These are phyloP conservation scores for Linaria vulgaris DNA, from an alignment of 257 asterid species.

Conservation along the genomic window DNA sequence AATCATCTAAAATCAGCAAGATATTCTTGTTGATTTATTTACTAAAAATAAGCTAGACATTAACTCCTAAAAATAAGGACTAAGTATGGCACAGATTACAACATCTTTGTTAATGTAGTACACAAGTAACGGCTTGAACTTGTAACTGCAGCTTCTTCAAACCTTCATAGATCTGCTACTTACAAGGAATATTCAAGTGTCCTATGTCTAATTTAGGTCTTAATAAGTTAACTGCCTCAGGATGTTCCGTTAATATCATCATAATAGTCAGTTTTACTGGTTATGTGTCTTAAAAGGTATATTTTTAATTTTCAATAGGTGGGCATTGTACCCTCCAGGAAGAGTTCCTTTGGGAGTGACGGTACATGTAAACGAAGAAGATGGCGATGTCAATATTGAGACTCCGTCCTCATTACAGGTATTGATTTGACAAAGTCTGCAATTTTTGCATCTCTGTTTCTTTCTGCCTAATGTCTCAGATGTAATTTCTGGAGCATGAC, in stretches of 20 bases:
- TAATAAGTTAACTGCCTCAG: not conserved
- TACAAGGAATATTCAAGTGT: not conserved
- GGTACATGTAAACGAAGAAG: conserved; percentile 93
- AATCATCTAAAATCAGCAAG: too few relatives aligned
- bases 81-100: too few relatives aligned
- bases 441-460: conserved; percentile 10
- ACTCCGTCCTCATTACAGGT: conserved; percentile 95
- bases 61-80: too few relatives aligned
- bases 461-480: conserved; percentile 5
- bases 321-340: conserved; percentile 99
- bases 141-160: not conserved
- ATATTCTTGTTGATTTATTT: too few relatives aligned
- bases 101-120: not conserved
- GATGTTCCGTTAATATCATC: conserved; percentile 4
- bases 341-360: conserved; percentile 97
- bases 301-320: conserved; percentile 48
- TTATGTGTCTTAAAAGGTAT: conserved; percentile 17
- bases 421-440: conserved; percentile 26
- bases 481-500: conserved; percentile 17
- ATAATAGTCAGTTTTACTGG: conserved; percentile 19
- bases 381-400: conserved; percentile 93
- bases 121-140: not conserved
- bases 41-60: too few relatives aligned
- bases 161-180: not conserved
- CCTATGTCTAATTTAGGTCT: not conserved